phyloP scores from a whole-genome alignment of 108 stramenopile species.

The Stephanodiscus triporus region DNA sequence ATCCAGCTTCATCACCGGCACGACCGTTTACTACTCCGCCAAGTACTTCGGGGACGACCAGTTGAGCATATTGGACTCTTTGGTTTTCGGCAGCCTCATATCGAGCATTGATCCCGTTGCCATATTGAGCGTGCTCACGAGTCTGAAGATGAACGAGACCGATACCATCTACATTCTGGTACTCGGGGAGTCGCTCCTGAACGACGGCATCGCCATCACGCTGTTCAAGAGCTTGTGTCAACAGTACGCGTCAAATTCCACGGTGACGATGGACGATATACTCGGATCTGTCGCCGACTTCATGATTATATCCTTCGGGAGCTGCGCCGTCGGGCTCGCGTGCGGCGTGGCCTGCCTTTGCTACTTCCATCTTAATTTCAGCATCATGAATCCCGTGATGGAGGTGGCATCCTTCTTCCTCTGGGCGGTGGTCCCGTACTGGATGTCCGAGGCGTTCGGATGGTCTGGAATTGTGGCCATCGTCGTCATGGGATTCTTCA shows the following conservation, averaged over 20 bases:
- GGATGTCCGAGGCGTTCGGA: slow-evolving; percentile 84
- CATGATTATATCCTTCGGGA: slow-evolving; percentile 75
- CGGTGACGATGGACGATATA: slow-evolving; percentile 36
- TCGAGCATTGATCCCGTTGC: slow-evolving; percentile 71
- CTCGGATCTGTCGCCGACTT: slow-evolving; percentile 54
- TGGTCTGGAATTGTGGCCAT: slow-evolving; percentile 80
- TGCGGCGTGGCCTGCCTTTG: slow-evolving; percentile 67
- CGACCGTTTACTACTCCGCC: slow-evolving; percentile 58
- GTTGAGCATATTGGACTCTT: slow-evolving; percentile 47
- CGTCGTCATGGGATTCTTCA: slow-evolving; percentile 73
- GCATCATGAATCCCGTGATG: slow-evolving; percentile 72
- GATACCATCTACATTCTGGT: slow-evolving; percentile 68
- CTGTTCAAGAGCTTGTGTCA: slow-evolving; percentile 60
- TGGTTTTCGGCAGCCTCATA: slow-evolving; percentile 64
- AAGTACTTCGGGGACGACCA: slow-evolving; percentile 34
- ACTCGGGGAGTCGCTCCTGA: slow-evolving; percentile 80
- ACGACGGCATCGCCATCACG: slow-evolving; percentile 79
- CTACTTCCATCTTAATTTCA: slow-evolving; percentile 84
- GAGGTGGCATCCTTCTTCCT: slow-evolving; percentile 88
- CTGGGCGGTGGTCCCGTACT: slow-evolving; percentile 90
- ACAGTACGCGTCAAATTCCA: slow-evolving; percentile 35
- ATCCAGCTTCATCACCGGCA: slow-evolving; percentile 72
- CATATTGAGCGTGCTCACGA: slow-evolving; percentile 55
- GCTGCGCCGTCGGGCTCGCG: slow-evolving; percentile 73
- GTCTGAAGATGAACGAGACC: slow-evolving; percentile 47